Evolutionary conservation across 2,329 filamentous ascomycete genomes (phyloP), one percentile per base, ranked within the genome.

Genomic region (Alternaria dauci): DNA sequence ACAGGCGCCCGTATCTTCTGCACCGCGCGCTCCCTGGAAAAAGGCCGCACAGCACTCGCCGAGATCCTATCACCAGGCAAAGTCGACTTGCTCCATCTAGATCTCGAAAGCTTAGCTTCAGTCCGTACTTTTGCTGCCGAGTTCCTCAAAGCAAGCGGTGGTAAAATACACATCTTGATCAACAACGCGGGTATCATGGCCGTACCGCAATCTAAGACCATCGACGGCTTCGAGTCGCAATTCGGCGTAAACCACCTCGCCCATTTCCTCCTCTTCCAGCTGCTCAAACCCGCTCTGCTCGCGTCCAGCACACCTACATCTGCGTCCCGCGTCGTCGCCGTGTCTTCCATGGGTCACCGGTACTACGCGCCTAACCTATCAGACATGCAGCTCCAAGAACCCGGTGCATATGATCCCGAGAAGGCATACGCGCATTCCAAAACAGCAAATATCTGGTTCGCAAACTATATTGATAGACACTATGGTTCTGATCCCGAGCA

Each of bases 1-100:
- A 82, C 84, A 0, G 82, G 83, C 16, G 82, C 82, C 2, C 80
- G 75, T 9, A 65, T 85, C 42, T 83, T 77, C 68, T 69, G 79
- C 8, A 81, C 81, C 2, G 81, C 76, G 2, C 78, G 84, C 14
- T 63, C 56, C 81, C 2, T n/a, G 38, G 8, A 67, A 14, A 36
- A 66, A 36, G 67, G 58, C 23, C 60, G 72, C 18, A 55, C 54
- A 26, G 61, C 58, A 8, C 47, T 66, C 11, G 52, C 25, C 38
- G 53, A 38, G 3, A 52, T 52, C 18, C 23, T 48, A 9, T 23
- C 39, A 23, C 38, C n/a, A 6, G 38, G 38, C 1, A n/a, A 20
- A 12, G 18, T 39, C 3, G n/a, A 39, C 8, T n/a, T 39, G 8
- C 38, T 39, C 1, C 38, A 18, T 5, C 38, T 39, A 11, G 38